Evolutionary conservation across 805 yeast species (phyloP), one percentile per base, ranked within the genome.

Genomic region (Nakazawaea ishiwadae): DNA sequence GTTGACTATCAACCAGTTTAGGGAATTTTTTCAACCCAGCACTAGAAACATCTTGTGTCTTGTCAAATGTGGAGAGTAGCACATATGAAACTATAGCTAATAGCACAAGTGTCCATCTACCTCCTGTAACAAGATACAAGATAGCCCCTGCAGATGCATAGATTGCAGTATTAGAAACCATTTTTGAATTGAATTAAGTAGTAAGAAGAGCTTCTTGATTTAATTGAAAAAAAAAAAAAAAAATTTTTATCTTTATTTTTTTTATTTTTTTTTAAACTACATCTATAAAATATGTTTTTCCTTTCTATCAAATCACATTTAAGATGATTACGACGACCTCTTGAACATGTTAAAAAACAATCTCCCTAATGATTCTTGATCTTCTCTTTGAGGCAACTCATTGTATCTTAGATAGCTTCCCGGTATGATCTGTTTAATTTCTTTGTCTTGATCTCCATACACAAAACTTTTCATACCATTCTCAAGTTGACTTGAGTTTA

Each of bases 91-190:
- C 52, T 12, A 40, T 29, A 3, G 50, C 55, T 5, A 62, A 59
- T 2, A 58, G 17, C 7, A 56, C 62, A 9, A 71, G 44, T 2
- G 71, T 50, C 56, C 67, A 52, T 46, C 76, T 59, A 14, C 75
- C 75, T 4, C 75, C 76, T 1, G 69, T 56, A 11, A 59, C 32
- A 29, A 63, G 51, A 48, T 70, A 68, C 5, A 60, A 27, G n/a
- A 30, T 10, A 4, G 39, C 40, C 10, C 39, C 42, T 4, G 32
- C 32, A 10, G 28, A 11, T 29, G 31, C 39, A 28, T 37, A 38
- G 6, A 33, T 8, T 10, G 26, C 12, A 10, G 19, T 15, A 11
- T 29, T 28, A 15, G 37, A 17, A 18, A 26, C 33, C 39, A 36
- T 36, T n/a, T 14, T 35, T n/a, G n/a, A n/a, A n/a, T n/a, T n/a